Percentiles rank a stretch among this genome's conserved stretches.
Evolutionary conservation across 1,139 yeast species (phyloP).

Genomic region (Suhomyces bolitotheri): DNA sequence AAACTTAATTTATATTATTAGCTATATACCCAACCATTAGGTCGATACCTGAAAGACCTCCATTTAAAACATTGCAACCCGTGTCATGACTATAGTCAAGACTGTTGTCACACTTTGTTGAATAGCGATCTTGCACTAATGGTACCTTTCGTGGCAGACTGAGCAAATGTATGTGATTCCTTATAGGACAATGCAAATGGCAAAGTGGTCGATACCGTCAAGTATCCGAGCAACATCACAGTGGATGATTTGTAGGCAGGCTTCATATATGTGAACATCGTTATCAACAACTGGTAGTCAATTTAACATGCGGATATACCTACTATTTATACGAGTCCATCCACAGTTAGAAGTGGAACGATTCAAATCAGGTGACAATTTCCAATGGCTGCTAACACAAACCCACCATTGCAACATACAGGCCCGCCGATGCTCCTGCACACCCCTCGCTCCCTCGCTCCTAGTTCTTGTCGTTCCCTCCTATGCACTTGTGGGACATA

Average conservation of each 20-base stretch:
- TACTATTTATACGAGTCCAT: conserved; percentile 10
- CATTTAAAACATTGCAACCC: conserved; percentile 1
- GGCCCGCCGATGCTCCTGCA: conserved; percentile 1
- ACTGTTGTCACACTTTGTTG: conserved; percentile 36
- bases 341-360: conserved; percentile 11
- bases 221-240: conserved; percentile 39
- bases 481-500: too few species aligned
- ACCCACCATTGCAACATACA: not conserved
- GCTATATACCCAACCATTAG: conserved; percentile 6
- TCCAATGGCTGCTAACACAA: conserved; percentile 3
- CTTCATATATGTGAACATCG: conserved; percentile 11
- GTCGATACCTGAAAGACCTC: conserved; percentile 3
- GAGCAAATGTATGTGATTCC: conserved; percentile 29
- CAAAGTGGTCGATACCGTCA: conserved; percentile 41
- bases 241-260: conserved; percentile 21
- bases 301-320: not conserved
- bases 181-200: conserved; percentile 48
- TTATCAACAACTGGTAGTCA: not conserved
- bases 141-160: conserved; percentile 33
- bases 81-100: not conserved
- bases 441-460: not conserved
- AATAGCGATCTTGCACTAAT: conserved; percentile 41
- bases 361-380: conserved; percentile 14
- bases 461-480: not conserved
- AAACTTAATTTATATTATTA: too few species aligned